Evolutionary conservation across 805 yeast genomes (phyloP), one percentile per base, ranked within the genome.

Genomic region (Starmerella roubikii): DNA sequence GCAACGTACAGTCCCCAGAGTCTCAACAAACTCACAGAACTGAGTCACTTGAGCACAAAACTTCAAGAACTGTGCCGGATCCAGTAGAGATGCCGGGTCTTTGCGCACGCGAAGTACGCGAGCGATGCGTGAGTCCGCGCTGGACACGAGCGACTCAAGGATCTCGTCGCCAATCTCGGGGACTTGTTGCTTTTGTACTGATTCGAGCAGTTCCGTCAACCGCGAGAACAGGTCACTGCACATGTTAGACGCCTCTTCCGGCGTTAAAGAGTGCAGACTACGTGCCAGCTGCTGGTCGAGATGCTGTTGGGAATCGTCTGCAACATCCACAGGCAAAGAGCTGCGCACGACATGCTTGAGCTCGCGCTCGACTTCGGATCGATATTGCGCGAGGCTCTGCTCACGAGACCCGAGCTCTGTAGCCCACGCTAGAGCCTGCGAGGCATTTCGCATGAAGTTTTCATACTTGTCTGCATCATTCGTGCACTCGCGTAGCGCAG

Each of bases 1-100:
- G 12, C 68, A 57, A 7, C 71, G 66, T 6, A 25, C 33, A 12
- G 6, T 12, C 13, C 32, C 30, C 4, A 86, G 70, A 12, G 74
- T 66, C 56, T 91, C 97, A 56, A 94, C 82, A 53, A 84, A 94
- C 34, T 71, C 72, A 30, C 85, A 64, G 54, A 86, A 86, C 18
- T 77, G 65, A 0, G 77, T 71, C 40, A 76, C 73, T 12, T 80
- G 61, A 3, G 78, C 65, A 56, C 75, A 83, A 37, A 83, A 68
- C 42, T 74, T 63, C 34, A 82, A 52, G 59, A 85, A 86, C 47
- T 68, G 71, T n/a, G 69, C 68, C 8, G 72, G 63, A 3, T 77
- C 57, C 18, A 76, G 56, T 29, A 65, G 67, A 0, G 82, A 70
- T 12, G 73, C 74, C 45, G 79, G 73, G 31, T 78, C 84, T 53